These are phyloP conservation scores for Cyclocybe cylindracea DNA, from an alignment of 768 basidiomycete genomes.

Conservation along the genomic window DNA sequence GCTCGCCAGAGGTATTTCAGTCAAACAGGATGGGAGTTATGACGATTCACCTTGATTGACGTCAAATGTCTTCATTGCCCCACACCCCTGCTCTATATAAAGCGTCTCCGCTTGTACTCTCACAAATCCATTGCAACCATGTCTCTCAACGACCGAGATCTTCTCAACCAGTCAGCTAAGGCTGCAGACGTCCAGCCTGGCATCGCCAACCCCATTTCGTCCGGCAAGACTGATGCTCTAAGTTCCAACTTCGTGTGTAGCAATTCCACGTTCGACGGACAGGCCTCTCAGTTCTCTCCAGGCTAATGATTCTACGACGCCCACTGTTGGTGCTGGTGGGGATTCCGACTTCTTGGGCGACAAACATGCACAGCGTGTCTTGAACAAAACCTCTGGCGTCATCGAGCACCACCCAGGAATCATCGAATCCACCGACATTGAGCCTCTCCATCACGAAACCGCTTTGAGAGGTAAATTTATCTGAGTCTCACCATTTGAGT, in stretches of 20 bases:
- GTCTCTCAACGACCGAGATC: constrained; percentile 29
- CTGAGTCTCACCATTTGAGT: neutral
- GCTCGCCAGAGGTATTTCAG: constrained; percentile 71
- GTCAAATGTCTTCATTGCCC: constrained; percentile 17
- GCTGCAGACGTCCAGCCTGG: constrained; percentile 42
- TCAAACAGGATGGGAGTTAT: constrained; percentile 25
- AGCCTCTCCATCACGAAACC: constrained; percentile 47
- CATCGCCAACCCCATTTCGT: constrained; percentile 42
- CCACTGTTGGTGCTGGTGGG: constrained; percentile 41
- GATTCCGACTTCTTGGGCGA: constrained; percentile 39
- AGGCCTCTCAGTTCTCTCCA: constrained; percentile 11
- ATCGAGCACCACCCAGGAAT: constrained; percentile 56
- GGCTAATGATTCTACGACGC: constrained; percentile 43
- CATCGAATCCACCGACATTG: constrained; percentile 55
- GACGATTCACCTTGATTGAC: constrained; percentile 8
- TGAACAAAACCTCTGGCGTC: constrained; percentile 47
- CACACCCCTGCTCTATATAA: constrained; percentile 7
- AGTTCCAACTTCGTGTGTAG: constrained; percentile 44
- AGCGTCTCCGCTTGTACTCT: neutral
- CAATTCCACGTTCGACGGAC: neutral
- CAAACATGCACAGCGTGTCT: constrained; percentile 36
- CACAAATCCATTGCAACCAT: constrained; percentile 22
- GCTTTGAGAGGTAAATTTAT: constrained; percentile 34
- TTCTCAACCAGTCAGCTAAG: constrained; percentile 20
- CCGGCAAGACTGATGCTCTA: constrained; percentile 35